Evolutionary conservation across 768 basidiomycete species (phyloP).

Genomic region (Lanmaoa pseudosensibilis): DNA sequence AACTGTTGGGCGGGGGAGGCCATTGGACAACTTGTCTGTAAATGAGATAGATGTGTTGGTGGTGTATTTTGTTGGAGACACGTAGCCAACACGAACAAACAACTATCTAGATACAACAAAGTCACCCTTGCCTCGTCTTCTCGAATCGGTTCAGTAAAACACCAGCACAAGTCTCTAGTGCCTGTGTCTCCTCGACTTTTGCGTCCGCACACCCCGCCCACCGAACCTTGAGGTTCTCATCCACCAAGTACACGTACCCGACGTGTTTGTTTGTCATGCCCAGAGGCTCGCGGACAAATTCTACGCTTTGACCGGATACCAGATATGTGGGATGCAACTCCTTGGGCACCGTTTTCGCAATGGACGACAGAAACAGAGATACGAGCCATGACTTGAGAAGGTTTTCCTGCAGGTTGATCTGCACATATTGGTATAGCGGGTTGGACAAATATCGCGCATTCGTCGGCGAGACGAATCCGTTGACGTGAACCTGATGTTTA

Average conservation of each 20-base stretch:
- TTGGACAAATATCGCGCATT: conserved; percentile 51
- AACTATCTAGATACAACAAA: conserved; percentile 1
- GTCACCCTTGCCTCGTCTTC: conserved; percentile 14
- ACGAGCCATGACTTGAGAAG: conserved; percentile 89
- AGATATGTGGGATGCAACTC: conserved; percentile 71
- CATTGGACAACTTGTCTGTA: conserved; percentile 22
- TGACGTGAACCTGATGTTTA: conserved; percentile 64
- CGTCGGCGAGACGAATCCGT: conserved; percentile 64
- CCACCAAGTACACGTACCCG: conserved; percentile 90
- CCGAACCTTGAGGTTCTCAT: conserved; percentile 78
- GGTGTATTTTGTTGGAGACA: conserved; percentile 22
- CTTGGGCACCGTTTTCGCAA: conserved; percentile 65
- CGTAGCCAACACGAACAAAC: conserved; percentile 31
- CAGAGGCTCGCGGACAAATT: conserved; percentile 79
- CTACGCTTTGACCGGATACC: conserved; percentile 81
- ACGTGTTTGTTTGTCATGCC: conserved; percentile 89
- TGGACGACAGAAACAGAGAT: conserved; percentile 73
- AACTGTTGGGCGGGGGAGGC: conserved; percentile 61
- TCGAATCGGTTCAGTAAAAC: conserved; percentile 65
- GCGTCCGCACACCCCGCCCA: conserved; percentile 94
- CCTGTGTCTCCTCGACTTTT: conserved; percentile 64
- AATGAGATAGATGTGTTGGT: neutral
- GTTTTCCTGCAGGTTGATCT: conserved; percentile 95
- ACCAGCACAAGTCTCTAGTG: conserved; percentile 66
- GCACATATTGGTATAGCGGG: conserved; percentile 68